Evolutionary conservation across 2,329 filamentous ascomycete genomes (phyloP).

Genomic region (Mycosphaerelloides madeirae): DNA sequence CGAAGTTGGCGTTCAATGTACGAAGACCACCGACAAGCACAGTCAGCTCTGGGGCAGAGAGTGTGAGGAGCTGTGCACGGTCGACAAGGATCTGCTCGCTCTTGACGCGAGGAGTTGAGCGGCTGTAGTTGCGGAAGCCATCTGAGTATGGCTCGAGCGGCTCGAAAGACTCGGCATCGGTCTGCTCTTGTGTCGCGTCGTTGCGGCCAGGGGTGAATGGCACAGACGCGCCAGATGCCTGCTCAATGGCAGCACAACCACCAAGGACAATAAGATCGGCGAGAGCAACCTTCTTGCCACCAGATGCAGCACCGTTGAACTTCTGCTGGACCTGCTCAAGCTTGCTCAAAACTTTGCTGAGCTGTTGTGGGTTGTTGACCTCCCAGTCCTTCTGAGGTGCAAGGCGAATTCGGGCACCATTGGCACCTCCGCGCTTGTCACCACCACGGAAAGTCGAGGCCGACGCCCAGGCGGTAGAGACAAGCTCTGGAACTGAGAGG

Average conservation of each 20-base stretch:
- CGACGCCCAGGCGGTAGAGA: constrained; percentile 64
- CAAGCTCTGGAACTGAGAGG: constrained; percentile 56
- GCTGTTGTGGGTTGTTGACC: constrained; percentile 66
- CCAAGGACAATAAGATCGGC: constrained; percentile 73
- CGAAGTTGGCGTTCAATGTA: constrained; percentile 64
- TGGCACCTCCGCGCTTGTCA: constrained; percentile 79
- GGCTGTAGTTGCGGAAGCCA: constrained; percentile 75
- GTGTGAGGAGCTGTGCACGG: constrained; percentile 64
- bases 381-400: constrained; percentile 67
- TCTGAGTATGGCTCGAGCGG: constrained; percentile 67
- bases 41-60: constrained; percentile 66
- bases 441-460: constrained; percentile 68
- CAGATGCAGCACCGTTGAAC: constrained; percentile 53
- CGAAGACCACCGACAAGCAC: constrained; percentile 69
- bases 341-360: constrained; percentile 56
- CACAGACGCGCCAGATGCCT: constrained; percentile 61
- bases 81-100: constrained; percentile 69
- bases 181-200: constrained; percentile 68
- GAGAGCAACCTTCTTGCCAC: constrained; percentile 68
- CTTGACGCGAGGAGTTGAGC: constrained; percentile 55
- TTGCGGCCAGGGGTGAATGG: constrained; percentile 69
- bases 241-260: constrained; percentile 67
- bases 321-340: constrained; percentile 62
- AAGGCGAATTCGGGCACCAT: constrained; percentile 72
- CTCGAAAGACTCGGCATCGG: constrained; percentile 59